These are phyloP conservation scores for Fusarium brachygibbosum DNA, from an alignment of 2,329 filamentous ascomycete genomes.

Conservation along the genomic window DNA sequence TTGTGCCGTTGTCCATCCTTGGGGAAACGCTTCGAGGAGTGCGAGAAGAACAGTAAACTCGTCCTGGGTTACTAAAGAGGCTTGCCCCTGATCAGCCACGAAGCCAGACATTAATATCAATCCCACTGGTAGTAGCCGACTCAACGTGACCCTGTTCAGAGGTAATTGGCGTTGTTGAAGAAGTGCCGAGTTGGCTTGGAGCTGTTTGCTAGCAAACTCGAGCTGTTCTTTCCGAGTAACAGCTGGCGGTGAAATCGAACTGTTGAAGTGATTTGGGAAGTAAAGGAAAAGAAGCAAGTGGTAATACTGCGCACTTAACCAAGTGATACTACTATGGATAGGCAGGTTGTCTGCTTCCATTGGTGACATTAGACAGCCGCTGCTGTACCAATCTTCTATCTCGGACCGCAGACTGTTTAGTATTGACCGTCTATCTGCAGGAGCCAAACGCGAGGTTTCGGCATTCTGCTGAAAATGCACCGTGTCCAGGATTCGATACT, in stretches of 20 bases:
- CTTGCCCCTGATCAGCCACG: conserved; percentile 26
- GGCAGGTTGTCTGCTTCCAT: conserved; percentile 60
- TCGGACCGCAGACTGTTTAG: conserved; percentile 55
- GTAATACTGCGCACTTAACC: conserved; percentile 60
- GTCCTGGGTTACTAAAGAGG: conserved; percentile 52
- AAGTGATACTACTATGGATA: conserved; percentile 61
- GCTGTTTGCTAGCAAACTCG: conserved; percentile 57
- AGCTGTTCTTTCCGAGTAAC: conserved; percentile 54
- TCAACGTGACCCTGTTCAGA: conserved; percentile 59
- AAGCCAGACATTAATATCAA: conserved; percentile 55
- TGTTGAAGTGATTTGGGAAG: conserved; percentile 59
- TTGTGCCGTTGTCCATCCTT: conserved; percentile 53
- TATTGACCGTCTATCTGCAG: conserved; percentile 52
- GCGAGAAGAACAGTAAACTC: conserved; percentile 53
- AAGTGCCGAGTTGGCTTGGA: conserved; percentile 58
- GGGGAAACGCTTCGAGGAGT: conserved; percentile 57
- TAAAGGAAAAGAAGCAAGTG: conserved; percentile 60
- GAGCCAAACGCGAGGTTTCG: conserved; percentile 50
- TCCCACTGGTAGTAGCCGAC: conserved; percentile 56
- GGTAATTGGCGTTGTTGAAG: conserved; percentile 60
- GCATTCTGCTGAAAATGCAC: conserved; percentile 53
- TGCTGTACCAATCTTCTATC: conserved; percentile 63
- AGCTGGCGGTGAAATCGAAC: conserved; percentile 44
- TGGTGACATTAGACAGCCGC: conserved; percentile 60
- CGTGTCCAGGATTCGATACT: conserved; percentile 57